A percentile compares a stretch with the other conserved stretches of the same genome.
Evolutionary conservation across 2,329 filamentous ascomycete species (phyloP).

Genomic region (Ciborinia camelliae): DNA sequence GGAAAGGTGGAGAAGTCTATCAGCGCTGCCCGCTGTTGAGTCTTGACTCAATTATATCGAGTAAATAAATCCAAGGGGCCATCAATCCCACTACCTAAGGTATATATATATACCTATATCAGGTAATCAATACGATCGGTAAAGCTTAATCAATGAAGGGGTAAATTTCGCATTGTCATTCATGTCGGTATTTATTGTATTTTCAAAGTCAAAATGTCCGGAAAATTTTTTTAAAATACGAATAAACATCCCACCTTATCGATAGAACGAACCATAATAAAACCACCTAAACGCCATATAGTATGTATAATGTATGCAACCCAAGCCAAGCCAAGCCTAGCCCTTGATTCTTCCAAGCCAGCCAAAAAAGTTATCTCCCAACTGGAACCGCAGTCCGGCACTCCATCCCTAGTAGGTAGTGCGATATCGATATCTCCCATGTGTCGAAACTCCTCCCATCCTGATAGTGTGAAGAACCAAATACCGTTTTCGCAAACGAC

Average conservation of each 20-base stretch:
- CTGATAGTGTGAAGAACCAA: not conserved
- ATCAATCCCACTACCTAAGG: too few relatives aligned
- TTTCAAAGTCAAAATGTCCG: not conserved
- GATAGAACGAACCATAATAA: not conserved
- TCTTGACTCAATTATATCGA: slow-evolving; percentile 17
- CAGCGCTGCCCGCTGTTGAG: too few relatives aligned
- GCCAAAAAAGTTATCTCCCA: slow-evolving; percentile 8
- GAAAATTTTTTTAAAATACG: not conserved
- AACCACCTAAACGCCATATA: slow-evolving; percentile 10
- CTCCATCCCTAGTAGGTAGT: slow-evolving; percentile 5
- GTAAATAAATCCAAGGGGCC: not conserved
- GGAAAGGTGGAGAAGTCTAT: slow-evolving; percentile 7
- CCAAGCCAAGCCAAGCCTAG: slow-evolving; percentile 1
- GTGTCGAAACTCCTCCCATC: slow-evolving; percentile 17
- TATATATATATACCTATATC: too few relatives aligned
- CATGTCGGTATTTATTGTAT: not conserved
- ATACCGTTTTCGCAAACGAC: slow-evolving; percentile 17
- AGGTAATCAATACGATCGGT: not conserved
- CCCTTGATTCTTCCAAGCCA: slow-evolving; percentile 6
- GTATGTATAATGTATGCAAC: too few relatives aligned
- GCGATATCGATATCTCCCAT: slow-evolving; percentile 10
- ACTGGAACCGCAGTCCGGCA: not conserved
- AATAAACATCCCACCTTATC: not conserved
- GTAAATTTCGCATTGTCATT: not conserved
- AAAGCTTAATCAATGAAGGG: not conserved